Percentiles rank a stretch among this genome's conserved stretches.
phyloP scores from a whole-genome alignment of 2,329 filamentous ascomycete genomes.

The Aspergillus floridensis region DNA sequence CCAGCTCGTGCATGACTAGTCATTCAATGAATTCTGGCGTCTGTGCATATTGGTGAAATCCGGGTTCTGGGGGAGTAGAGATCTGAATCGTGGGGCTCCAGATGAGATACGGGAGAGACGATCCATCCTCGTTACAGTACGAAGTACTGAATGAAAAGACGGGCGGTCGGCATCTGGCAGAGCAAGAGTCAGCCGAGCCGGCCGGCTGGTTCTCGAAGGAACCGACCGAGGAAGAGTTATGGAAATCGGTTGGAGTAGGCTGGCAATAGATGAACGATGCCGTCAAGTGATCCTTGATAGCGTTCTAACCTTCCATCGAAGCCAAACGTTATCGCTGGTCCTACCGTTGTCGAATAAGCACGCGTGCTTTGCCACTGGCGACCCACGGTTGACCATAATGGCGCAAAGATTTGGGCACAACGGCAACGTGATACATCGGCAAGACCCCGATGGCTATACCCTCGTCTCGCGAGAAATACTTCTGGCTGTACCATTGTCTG shows the following conservation, averaged over 20 bases:
- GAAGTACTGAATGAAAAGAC: background rate
- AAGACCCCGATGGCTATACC: background rate
- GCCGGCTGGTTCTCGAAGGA: background rate
- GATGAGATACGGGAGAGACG: background rate
- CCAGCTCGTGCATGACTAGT: slow-evolving; percentile 2
- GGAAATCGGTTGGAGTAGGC: background rate
- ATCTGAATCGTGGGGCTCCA: background rate
- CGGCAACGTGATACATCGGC: background rate
- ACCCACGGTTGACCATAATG: background rate
- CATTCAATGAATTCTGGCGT: background rate
- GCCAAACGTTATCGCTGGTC: background rate
- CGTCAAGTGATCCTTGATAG: background rate
- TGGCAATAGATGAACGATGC: background rate
- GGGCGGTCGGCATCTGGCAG: background rate
- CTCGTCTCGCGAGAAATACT: background rate
- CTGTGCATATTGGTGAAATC: background rate
- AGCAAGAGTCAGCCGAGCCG: too few relatives aligned
- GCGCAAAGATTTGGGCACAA: background rate
- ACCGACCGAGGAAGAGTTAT: background rate
- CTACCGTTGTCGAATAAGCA: background rate
- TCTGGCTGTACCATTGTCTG: background rate
- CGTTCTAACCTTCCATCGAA: background rate
- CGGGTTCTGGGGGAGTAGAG: background rate
- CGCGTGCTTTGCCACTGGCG: background rate
- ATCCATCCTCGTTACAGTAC: background rate